These are phyloP conservation scores for Candida alai DNA, from an alignment of 805 yeast genomes.

Conservation along the genomic window DNA sequence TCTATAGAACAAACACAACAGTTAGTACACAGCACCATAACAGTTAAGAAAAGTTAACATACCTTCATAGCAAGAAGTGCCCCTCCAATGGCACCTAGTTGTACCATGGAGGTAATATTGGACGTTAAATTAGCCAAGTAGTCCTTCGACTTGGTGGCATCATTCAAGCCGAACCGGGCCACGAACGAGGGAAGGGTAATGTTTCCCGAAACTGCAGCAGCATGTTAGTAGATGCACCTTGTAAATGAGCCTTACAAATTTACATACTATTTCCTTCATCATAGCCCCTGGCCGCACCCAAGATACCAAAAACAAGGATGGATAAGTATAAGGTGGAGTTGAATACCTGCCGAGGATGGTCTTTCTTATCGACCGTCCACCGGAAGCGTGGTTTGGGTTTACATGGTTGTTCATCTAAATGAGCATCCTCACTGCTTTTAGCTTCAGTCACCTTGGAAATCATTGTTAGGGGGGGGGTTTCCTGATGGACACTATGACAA, in stretches of 20 bases:
- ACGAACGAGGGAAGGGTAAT: conserved; percentile 40
- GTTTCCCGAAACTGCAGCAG: conserved; percentile 31
- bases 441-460: too few species aligned
- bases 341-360: conserved; percentile 38
- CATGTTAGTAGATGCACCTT: background rate
- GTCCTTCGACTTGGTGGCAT: conserved; percentile 26
- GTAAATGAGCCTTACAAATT: background rate
- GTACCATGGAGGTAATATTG: conserved; percentile 55
- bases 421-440: too few species aligned
- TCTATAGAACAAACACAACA: conserved; percentile 21
- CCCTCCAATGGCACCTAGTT: conserved; percentile 52
- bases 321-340: conserved; percentile 42
- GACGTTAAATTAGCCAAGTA: conserved; percentile 43
- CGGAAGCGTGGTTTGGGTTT: conserved; percentile 11
- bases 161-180: conserved; percentile 39
- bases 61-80: conserved; percentile 22
- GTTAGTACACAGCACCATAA: background rate
- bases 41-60: background rate
- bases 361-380: conserved; percentile 18
- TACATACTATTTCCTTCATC: conserved; percentile 45
- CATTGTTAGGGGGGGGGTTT: too few species aligned
- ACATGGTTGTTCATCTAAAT: too few species aligned
- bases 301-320: conserved; percentile 46
- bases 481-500: too few species aligned
- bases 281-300: conserved; percentile 53